Evolutionary conservation across 371 early-diverging fungal species (phyloP).

Genomic region (Rhizomucor pusillus): DNA sequence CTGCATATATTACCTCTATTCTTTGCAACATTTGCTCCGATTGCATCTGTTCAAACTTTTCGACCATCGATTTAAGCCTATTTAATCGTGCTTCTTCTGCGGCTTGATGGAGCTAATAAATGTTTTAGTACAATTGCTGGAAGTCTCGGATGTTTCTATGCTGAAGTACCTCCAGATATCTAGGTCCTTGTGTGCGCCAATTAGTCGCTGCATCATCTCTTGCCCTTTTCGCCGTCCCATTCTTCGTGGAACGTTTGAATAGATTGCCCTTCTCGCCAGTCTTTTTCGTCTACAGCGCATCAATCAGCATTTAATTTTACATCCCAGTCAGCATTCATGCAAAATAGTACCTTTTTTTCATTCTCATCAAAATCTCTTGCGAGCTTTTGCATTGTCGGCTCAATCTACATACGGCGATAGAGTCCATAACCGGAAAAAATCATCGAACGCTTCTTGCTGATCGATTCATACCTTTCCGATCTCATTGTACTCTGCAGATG

Average conservation of each 20-base stretch:
- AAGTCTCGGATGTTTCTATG: neutral
- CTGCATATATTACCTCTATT: slow-evolving; percentile 13
- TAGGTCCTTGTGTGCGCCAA: slow-evolving; percentile 40
- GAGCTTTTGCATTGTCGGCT: slow-evolving; percentile 33
- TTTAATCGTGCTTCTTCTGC: slow-evolving; percentile 21
- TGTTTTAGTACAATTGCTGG: neutral
- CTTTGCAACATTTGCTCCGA: slow-evolving; percentile 23
- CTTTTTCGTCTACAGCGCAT: slow-evolving; percentile 1
- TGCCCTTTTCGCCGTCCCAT: slow-evolving; percentile 12
- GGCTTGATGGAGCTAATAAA: slow-evolving; percentile 10
- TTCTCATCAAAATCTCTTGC: slow-evolving; percentile 41
- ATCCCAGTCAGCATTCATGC: neutral
- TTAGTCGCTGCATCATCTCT: slow-evolving; percentile 9
- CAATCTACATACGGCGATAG: slow-evolving; percentile 18
- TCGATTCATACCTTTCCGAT: slow-evolving; percentile 18
- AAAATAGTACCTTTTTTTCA: slow-evolving; percentile 23
- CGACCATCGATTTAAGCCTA: slow-evolving; percentile 15
- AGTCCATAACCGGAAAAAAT: neutral
- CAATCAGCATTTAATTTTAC: neutral
- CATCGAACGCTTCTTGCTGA: no score
- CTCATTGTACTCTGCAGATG: slow-evolving; percentile 13
- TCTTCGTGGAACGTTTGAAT: slow-evolving; percentile 16
- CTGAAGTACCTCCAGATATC: slow-evolving; percentile 29
- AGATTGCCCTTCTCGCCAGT: slow-evolving; percentile 17
- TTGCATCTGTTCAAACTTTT: slow-evolving; percentile 21